These are phyloP conservation scores for Ceratocystis alfenasii DNA, from an alignment of 2,329 filamentous ascomycete species.

Conservation along the genomic window DNA sequence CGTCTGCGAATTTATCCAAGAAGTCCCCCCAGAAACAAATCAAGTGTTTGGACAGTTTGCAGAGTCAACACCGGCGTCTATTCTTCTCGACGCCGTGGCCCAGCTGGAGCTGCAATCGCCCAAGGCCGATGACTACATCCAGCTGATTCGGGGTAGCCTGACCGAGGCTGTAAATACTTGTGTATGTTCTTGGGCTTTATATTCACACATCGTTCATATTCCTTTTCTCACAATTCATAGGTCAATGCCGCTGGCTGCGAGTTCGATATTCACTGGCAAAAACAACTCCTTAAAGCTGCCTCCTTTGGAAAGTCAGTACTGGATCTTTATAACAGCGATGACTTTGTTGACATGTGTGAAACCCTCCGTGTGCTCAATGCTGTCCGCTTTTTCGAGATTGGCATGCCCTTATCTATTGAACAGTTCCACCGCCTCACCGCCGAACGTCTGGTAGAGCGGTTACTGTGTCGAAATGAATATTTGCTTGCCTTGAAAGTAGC, in stretches of 20 bases:
- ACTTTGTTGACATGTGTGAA: constrained; percentile 98
- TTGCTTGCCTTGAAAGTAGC: constrained; percentile 80
- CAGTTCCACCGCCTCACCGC: constrained; percentile 86
- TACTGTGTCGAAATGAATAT: constrained; percentile 85
- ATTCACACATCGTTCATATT: background rate
- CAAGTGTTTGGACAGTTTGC: constrained; percentile 84
- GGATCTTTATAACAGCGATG: constrained; percentile 94
- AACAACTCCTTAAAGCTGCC: constrained; percentile 86
- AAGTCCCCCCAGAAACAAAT: constrained; percentile 73
- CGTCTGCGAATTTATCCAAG: constrained; percentile 94
- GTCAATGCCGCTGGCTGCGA: constrained; percentile 85
- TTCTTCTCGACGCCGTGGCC: constrained; percentile 84
- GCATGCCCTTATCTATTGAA: constrained; percentile 81
- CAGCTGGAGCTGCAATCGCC: constrained; percentile 88
- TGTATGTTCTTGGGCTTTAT: constrained; percentile 28
- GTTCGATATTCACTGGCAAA: constrained; percentile 84
- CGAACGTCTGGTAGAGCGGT: constrained; percentile 70
- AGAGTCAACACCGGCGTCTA: constrained; percentile 76
- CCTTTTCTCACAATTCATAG: background rate
- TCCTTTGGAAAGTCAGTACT: constrained; percentile 96
- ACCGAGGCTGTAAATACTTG: constrained; percentile 90
- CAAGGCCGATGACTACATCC: constrained; percentile 95
- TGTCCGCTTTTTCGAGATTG: constrained; percentile 80
- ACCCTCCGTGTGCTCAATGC: constrained; percentile 85
- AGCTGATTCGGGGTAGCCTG: constrained; percentile 75